phyloP scores from a whole-genome alignment of 2,329 filamentous ascomycete species.

The Trichoderma polysporum region DNA sequence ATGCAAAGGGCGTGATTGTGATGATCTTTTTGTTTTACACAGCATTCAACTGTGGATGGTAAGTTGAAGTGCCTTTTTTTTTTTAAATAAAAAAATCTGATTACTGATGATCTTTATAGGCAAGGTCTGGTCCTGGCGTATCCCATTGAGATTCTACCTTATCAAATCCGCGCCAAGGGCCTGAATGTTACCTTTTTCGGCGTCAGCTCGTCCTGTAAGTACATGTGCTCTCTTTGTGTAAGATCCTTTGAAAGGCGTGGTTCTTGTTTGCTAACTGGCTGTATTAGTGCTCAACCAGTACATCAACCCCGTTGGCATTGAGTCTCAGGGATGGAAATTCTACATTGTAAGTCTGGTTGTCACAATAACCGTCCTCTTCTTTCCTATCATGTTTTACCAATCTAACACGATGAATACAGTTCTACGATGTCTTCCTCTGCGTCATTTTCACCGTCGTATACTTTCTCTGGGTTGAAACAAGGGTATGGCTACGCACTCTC shows the following conservation, averaged over 20 bases:
- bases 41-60: conserved; percentile 17
- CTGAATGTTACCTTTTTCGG: conserved; percentile 55
- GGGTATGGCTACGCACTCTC: not conserved
- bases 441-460: conserved; percentile 8
- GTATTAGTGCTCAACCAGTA: conserved; percentile 14
- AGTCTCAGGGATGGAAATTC: conserved; percentile 16
- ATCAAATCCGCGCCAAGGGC: conserved; percentile 56
- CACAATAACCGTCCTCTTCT: not conserved
- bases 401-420: not conserved
- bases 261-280: not conserved
- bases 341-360: conserved; percentile 4
- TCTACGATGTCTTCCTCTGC: conserved; percentile 10
- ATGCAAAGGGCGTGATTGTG: conserved; percentile 14
- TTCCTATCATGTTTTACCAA: not conserved
- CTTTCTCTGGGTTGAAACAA: conserved; percentile 13
- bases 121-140: conserved; percentile 56
- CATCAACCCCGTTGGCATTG: conserved; percentile 11
- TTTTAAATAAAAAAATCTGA: too few species aligned
- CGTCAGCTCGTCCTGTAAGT: conserved; percentile 1
- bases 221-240: not conserved
- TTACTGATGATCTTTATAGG: not conserved
- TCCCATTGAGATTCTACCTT: conserved; percentile 58
- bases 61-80: not conserved
- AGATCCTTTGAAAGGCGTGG: too few species aligned
- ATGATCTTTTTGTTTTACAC: conserved; percentile 19